phyloP scores from a whole-genome alignment of 2,329 filamentous ascomycete species.

The Aspergillus jensenii region DNA sequence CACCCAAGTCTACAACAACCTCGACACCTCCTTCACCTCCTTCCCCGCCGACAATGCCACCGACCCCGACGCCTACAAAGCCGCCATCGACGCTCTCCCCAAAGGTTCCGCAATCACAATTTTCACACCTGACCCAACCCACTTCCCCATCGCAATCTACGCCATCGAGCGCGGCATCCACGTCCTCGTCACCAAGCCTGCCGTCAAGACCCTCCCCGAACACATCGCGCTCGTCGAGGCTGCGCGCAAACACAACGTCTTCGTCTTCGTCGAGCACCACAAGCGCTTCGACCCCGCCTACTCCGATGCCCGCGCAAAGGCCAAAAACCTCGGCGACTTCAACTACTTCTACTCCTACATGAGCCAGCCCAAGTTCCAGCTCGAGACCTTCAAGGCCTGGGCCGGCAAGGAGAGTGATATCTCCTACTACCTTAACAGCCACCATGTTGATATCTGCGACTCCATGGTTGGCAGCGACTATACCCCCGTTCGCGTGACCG shows the following conservation, averaged over 20 bases:
- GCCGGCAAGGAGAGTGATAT: constrained; percentile 90
- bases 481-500: constrained; percentile 73
- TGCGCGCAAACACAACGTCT: constrained; percentile 12
- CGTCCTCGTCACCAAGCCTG: constrained; percentile 56
- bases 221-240: constrained; percentile 11
- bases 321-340: constrained; percentile 80
- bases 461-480: constrained; percentile 79
- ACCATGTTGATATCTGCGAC: constrained; percentile 91
- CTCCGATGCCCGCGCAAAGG: constrained; percentile 78
- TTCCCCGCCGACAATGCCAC: constrained; percentile 71
- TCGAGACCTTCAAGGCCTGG: constrained; percentile 94
- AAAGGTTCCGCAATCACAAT: constrained; percentile 15
- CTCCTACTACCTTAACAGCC: constrained; percentile 92
- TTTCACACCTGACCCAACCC: constrained; percentile 51
- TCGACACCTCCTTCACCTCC: constrained; percentile 83
- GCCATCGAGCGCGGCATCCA: constrained; percentile 86
- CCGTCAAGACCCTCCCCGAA: constrained; percentile 11
- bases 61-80: constrained; percentile 16
- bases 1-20: constrained; percentile 78
- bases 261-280: constrained; percentile 68
- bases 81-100: constrained; percentile 16
- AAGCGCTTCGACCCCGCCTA: constrained; percentile 95
- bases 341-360: constrained; percentile 99
- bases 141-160: constrained; percentile 63
- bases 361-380: constrained; percentile 86